Evolutionary conservation across 1,139 yeast species (phyloP).

Genomic region (Magnusiomyces magnusii): DNA sequence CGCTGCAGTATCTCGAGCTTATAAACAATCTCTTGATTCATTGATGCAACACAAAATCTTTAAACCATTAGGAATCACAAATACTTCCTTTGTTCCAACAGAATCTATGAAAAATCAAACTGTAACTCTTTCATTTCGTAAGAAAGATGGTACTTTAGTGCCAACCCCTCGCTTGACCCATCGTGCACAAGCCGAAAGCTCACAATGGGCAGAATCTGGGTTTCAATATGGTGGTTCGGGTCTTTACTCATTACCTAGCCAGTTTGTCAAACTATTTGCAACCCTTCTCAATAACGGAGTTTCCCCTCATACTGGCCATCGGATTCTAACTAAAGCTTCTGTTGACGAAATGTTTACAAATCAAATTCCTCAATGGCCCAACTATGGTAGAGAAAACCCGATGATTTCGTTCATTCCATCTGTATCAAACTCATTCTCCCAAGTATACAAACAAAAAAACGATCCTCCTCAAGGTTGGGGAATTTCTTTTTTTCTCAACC

Average conservation of each 20-base stretch:
- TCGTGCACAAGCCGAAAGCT: not conserved
- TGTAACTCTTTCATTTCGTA: conserved; percentile 10
- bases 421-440: conserved; percentile 18
- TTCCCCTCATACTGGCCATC: conserved; percentile 25
- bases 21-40: not conserved
- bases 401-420: conserved; percentile 14
- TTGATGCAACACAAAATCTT: conserved; percentile 2
- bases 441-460: conserved; percentile 18
- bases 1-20: conserved; percentile 31
- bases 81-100: conserved; percentile 2
- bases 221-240: conserved; percentile 41
- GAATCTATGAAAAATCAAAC: not conserved
- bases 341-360: conserved; percentile 21
- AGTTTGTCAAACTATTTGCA: conserved; percentile 39
- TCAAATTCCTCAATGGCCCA: conserved; percentile 20
- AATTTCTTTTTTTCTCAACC: conserved; percentile 15
- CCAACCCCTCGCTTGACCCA: conserved; percentile 5
- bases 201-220: not conserved
- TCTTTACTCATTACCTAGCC: conserved; percentile 38
- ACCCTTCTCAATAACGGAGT: conserved; percentile 41
- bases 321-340: conserved; percentile 19
- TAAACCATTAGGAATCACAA: conserved; percentile 4
- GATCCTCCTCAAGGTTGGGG: conserved; percentile 22
- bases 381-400: conserved; percentile 14
- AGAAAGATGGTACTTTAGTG: not conserved